These are phyloP conservation scores for Talaromyces stipitatus DNA, from an alignment of 495 filamentous ascomycete genomes.

Conservation along the genomic window DNA sequence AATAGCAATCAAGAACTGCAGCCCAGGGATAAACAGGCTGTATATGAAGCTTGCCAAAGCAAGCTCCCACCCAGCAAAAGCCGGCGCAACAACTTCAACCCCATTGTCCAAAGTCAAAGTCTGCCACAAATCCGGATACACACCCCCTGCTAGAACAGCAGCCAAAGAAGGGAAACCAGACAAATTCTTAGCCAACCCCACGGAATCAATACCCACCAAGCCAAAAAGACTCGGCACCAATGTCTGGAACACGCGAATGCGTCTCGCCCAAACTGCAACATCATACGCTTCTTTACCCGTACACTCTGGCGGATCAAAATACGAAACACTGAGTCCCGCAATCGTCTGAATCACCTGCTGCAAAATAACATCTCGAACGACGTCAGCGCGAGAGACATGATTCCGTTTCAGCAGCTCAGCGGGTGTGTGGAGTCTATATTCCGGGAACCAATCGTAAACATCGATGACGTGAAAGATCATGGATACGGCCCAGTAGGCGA, in stretches of 20 bases:
- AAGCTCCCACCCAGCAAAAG: slow-evolving; percentile 61
- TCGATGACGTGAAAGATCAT: slow-evolving; percentile 82
- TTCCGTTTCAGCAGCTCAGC: slow-evolving; percentile 82
- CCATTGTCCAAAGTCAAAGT: slow-evolving; percentile 26
- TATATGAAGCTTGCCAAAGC: slow-evolving; percentile 66
- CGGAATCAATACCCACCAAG: slow-evolving; percentile 34
- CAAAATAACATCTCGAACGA: slow-evolving; percentile 76
- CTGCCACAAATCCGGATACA: slow-evolving; percentile 49
- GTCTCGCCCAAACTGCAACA: slow-evolving; percentile 71
- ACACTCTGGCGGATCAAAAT: slow-evolving; percentile 57
- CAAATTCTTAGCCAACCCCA: slow-evolving; percentile 26
- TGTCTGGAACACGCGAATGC: slow-evolving; percentile 63
- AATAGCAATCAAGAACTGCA: slow-evolving; percentile 69
- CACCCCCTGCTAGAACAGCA: slow-evolving; percentile 61
- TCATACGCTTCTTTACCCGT: slow-evolving; percentile 74
- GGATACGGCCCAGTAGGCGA: slow-evolving; percentile 86
- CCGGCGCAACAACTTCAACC: slow-evolving; percentile 24
- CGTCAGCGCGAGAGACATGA: slow-evolving; percentile 72
- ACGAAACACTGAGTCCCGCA: slow-evolving; percentile 50
- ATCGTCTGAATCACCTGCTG: slow-evolving; percentile 83
- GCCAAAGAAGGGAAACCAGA: slow-evolving; percentile 54
- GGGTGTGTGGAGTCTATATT: slow-evolving; percentile 88
- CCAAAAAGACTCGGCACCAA: slow-evolving; percentile 52
- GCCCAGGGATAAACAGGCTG: slow-evolving; percentile 63
- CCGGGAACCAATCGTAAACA: slow-evolving; percentile 68